Evolutionary conservation across 2,329 filamentous ascomycete species (phyloP).

Genomic region (Huntiella abstrusa): DNA sequence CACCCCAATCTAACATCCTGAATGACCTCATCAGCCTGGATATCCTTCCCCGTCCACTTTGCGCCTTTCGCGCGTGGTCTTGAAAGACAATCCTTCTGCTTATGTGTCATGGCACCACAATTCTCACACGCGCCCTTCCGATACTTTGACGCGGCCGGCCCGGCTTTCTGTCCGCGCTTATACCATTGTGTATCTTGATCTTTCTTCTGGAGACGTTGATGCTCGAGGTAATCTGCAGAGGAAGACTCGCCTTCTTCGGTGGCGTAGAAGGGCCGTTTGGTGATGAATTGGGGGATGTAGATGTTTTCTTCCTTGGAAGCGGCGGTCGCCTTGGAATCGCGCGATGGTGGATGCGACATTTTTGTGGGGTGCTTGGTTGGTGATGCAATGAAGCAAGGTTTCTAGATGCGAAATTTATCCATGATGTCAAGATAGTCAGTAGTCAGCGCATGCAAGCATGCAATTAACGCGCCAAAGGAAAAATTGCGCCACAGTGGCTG

Average conservation of each 20-base stretch:
- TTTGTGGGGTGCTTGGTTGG: too few species aligned
- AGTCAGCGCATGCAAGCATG: too few species aligned
- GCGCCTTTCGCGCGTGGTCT: slow-evolving; percentile 78
- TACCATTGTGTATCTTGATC: slow-evolving; percentile 48
- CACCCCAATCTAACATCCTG: slow-evolving; percentile 77
- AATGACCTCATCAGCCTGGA: slow-evolving; percentile 76
- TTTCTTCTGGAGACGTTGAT: slow-evolving; percentile 66
- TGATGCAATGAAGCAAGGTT: too few species aligned
- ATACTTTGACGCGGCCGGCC: slow-evolving; percentile 84
- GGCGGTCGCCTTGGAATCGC: slow-evolving; percentile 13
- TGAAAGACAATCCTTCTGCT: slow-evolving; percentile 81
- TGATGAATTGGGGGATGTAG: slow-evolving; percentile 96
- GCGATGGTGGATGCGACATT: slow-evolving; percentile 3
- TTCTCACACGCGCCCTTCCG: slow-evolving; percentile 98
- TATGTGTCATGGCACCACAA: slow-evolving; percentile 92
- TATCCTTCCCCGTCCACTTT: slow-evolving; percentile 80
- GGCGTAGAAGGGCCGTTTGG: slow-evolving; percentile 92
- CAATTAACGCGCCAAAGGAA: too few species aligned
- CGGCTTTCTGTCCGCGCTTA: slow-evolving; percentile 67
- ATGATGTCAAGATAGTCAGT: too few species aligned
- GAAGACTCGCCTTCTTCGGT: slow-evolving; percentile 36
- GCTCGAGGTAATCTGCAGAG: slow-evolving; percentile 64
- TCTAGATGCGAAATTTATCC: too few species aligned
- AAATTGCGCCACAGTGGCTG: too few species aligned
- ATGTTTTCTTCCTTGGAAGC: slow-evolving; percentile 79